These are phyloP conservation scores for Gymnopus androsaceus DNA, from an alignment of 1,284 basidiomycete species.

Conservation along the genomic window DNA sequence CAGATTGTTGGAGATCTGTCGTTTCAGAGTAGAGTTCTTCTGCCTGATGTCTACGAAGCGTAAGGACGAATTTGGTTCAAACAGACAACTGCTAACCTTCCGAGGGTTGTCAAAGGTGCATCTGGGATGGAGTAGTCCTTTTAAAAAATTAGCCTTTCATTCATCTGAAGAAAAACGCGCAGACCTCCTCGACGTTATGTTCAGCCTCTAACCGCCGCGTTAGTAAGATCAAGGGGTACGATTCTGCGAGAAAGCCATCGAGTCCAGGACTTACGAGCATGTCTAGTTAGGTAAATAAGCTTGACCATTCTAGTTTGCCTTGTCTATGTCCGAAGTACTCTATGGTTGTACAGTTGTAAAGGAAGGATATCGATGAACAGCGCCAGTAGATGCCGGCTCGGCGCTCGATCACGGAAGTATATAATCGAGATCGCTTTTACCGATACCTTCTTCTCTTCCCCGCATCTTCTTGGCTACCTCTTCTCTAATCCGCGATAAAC, in stretches of 20 bases:
- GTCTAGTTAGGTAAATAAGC: slow-evolving; percentile 3
- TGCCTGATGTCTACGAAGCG: slow-evolving; percentile 1
- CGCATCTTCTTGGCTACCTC: neutral
- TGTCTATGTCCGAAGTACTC: no score
- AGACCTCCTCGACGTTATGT: slow-evolving; percentile 8
- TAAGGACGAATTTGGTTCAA: neutral
- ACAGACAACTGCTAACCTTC: neutral
- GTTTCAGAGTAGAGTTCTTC: slow-evolving; percentile 4
- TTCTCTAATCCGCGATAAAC: neutral
- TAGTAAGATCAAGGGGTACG: neutral
- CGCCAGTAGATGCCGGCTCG: neutral
- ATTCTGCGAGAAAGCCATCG: no score
- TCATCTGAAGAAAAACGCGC: neutral
- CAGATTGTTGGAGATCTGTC: slow-evolving; percentile 27
- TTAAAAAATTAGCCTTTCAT: neutral
- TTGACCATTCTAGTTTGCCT: neutral
- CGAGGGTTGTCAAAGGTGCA: slow-evolving; percentile 6
- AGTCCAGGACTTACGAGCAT: slow-evolving; percentile 9
- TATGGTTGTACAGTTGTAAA: no score
- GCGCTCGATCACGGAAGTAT: neutral
- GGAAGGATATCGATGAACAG: no score
- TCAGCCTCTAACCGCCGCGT: neutral
- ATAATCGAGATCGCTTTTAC: neutral
- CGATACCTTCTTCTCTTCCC: neutral
- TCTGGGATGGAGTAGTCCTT: slow-evolving; percentile 9